These are phyloP conservation scores for Lentinula edodes DNA, from an alignment of 768 basidiomycete genomes.

Conservation along the genomic window DNA sequence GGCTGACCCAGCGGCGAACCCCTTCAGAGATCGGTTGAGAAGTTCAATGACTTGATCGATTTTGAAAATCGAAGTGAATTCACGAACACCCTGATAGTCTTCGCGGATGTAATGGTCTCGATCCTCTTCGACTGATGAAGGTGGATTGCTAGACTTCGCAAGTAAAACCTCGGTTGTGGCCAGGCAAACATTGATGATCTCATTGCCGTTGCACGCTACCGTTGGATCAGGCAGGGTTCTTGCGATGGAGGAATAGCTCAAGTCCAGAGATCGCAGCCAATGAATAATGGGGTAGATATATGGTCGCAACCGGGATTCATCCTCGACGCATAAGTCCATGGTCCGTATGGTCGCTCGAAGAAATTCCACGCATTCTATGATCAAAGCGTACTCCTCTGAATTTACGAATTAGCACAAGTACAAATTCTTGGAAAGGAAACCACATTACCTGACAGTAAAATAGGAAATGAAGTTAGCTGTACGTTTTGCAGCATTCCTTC, in stretches of 20 bases:
- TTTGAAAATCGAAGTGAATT: slow-evolving; percentile 44
- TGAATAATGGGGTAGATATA: neutral
- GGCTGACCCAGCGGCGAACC: slow-evolving; percentile 28
- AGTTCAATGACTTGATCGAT: slow-evolving; percentile 35
- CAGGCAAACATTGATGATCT: slow-evolving; percentile 58
- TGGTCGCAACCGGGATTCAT: neutral
- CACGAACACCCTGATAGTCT: slow-evolving; percentile 37
- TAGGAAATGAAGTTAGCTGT: neutral
- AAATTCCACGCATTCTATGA: neutral
- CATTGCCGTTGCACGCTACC: slow-evolving; percentile 18
- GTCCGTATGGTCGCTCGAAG: neutral
- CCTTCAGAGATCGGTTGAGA: slow-evolving; percentile 32
- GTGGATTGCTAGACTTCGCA: slow-evolving; percentile 25
- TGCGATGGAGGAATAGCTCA: neutral
- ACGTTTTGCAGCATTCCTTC: neutral
- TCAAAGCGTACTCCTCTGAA: neutral
- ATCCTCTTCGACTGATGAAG: slow-evolving; percentile 17
- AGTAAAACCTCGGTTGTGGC: slow-evolving; percentile 60
- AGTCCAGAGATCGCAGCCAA: neutral
- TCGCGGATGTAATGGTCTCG: slow-evolving; percentile 41
- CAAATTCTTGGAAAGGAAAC: neutral
- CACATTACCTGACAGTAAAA: neutral
- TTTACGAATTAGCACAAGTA: neutral
- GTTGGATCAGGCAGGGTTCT: neutral
- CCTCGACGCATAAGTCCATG: neutral